Conservation (phyloP, 192 early-diverging fungal species). For the Helicostylum pulchrum region DNA sequence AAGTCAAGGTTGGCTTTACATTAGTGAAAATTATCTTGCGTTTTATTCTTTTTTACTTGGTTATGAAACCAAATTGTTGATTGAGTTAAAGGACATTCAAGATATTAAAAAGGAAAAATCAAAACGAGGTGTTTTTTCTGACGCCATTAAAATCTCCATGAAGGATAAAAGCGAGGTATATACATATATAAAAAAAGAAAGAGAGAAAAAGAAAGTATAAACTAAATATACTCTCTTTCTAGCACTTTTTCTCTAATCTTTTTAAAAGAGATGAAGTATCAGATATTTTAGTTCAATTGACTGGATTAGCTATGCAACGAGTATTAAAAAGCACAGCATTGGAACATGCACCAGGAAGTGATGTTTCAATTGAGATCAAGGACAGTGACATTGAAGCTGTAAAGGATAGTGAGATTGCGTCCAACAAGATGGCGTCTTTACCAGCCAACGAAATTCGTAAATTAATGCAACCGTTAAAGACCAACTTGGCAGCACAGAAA, state of each 20-base stretch:
- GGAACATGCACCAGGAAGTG: conserved; percentile 58
- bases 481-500: conserved; percentile 71
- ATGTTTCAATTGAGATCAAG: conserved; percentile 3
- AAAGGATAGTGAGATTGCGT: background rate
- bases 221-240: background rate
- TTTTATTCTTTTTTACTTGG: conserved; percentile 97
- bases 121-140: conserved; percentile 89
- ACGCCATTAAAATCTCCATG: conserved; percentile 83
- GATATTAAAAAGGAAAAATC: conserved; percentile 84
- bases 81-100: conserved; percentile 91
- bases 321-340: conserved; percentile 72
- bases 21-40: conserved; percentile 88
- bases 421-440: background rate
- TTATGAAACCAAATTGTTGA: conserved; percentile 85
- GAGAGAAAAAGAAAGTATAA: background rate
- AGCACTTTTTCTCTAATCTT: conserved; percentile 91
- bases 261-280: conserved; percentile 87
- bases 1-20: conserved; percentile 95
- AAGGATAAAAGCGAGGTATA: conserved; percentile 79
- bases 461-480: conserved; percentile 47
- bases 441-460: conserved; percentile 20
- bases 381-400: conserved; percentile 1
- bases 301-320: conserved; percentile 71
- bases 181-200: conserved; percentile 1
- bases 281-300: conserved; percentile 79